Evolutionary conservation across 2,329 filamentous ascomycete species (phyloP).

Genomic region (Seiridium unicorne): DNA sequence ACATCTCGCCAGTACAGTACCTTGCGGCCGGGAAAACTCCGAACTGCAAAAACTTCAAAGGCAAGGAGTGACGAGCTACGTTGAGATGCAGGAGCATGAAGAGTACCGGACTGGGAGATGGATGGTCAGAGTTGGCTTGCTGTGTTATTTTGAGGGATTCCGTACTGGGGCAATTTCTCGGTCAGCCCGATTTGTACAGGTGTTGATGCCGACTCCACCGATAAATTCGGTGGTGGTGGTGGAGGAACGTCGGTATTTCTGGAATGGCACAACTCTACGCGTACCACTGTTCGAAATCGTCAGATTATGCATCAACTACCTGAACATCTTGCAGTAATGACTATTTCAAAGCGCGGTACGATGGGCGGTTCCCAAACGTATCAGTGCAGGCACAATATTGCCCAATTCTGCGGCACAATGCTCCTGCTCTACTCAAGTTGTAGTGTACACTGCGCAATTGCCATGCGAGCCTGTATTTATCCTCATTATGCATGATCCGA

Average conservation of each 20-base stretch:
- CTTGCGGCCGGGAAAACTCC: not conserved
- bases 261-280: not conserved
- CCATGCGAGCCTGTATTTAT: conserved; percentile 20
- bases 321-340: not conserved
- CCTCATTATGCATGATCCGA: conserved; percentile 7
- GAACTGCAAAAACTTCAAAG: not conserved
- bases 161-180: not conserved
- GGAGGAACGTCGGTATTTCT: not conserved
- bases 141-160: not conserved
- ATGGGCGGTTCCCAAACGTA: too few relatives aligned
- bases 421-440: conserved; percentile 17
- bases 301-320: not conserved
- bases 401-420: conserved; percentile 18
- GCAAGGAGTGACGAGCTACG: not conserved
- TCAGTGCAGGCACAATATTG: not conserved
- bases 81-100: not conserved
- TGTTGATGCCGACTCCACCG: conserved; percentile 3
- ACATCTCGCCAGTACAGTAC: conserved; percentile 1
- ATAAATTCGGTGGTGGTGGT: not conserved
- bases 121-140: not conserved
- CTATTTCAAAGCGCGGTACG: too few relatives aligned
- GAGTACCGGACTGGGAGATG: not conserved
- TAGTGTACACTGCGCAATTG: conserved; percentile 28
- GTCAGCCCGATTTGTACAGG: not conserved
- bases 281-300: not conserved